A percentile compares a stretch with the other conserved stretches of the same genome.
Conservation (phyloP, 768 basidiomycete genomes). For the Fibroporia radiculosa region DNA sequence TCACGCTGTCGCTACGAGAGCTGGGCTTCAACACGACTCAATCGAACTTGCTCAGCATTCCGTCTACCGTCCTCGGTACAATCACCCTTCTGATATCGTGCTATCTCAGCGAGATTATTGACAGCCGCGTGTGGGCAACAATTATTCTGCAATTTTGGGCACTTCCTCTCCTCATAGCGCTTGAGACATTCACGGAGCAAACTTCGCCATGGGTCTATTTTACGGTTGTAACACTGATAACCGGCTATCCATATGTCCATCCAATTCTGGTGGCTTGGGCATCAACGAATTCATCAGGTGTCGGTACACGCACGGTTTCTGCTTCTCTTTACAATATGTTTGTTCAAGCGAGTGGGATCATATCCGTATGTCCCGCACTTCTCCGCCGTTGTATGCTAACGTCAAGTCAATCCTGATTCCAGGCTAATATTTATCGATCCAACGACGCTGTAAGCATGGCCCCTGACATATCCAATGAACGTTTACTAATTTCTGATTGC, state of each 20-base stretch:
- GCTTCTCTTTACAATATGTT: constrained; percentile 56
- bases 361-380: constrained; percentile 27
- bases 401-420: background rate
- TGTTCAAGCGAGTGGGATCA: constrained; percentile 49
- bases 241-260: constrained; percentile 37
- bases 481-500: background rate
- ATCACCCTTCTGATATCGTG: constrained; percentile 32
- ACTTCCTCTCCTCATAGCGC: constrained; percentile 50
- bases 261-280: constrained; percentile 41
- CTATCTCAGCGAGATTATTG: constrained; percentile 46
- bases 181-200: constrained; percentile 39
- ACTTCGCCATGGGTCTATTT: constrained; percentile 55
- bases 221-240: constrained; percentile 45
- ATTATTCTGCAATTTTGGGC: constrained; percentile 57
- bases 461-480: background rate
- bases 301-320: constrained; percentile 42
- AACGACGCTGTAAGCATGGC: constrained; percentile 34
- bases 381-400: constrained; percentile 9
- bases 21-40: constrained; percentile 58
- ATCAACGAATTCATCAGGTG: constrained; percentile 53
- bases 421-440: constrained; percentile 50
- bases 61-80: constrained; percentile 47
- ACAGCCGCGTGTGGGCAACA: constrained; percentile 48
- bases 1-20: constrained; percentile 53
- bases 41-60: constrained; percentile 56